These are phyloP conservation scores for Yamadazyma phyllophila DNA, from an alignment of 805 yeast genomes.

Conservation along the genomic window DNA sequence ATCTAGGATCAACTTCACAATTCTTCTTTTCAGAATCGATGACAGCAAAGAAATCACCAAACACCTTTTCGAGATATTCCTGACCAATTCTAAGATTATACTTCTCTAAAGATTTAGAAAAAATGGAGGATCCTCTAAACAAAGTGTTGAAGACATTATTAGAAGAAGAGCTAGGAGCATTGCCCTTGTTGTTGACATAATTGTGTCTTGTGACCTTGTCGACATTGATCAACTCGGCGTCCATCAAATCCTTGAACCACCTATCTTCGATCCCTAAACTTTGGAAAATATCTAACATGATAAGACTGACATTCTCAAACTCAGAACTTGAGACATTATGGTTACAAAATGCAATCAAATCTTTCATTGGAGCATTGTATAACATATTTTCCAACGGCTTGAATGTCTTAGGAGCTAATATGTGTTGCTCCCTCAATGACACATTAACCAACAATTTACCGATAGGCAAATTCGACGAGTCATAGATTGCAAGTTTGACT, in stretches of 20 bases:
- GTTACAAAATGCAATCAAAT: conserved; percentile 50
- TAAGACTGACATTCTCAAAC: conserved; percentile 54
- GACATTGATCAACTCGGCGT: conserved; percentile 56
- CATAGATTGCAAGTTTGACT: conserved; percentile 46
- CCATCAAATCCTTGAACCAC: conserved; percentile 72
- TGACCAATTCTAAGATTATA: conserved; percentile 76
- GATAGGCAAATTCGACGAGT: conserved; percentile 41
- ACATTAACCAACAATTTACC: conserved; percentile 60
- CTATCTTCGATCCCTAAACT: conserved; percentile 62
- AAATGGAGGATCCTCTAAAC: conserved; percentile 81
- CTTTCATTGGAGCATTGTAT: conserved; percentile 48
- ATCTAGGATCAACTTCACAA: conserved; percentile 80
- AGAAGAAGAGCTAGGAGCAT: conserved; percentile 14
- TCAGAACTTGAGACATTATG: conserved; percentile 36
- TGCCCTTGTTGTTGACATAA: conserved; percentile 26
- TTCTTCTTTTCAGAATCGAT: conserved; percentile 49
- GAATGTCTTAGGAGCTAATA: conserved; percentile 61
- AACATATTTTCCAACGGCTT: conserved; percentile 62
- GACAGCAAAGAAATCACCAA: conserved; percentile 64
- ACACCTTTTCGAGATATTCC: conserved; percentile 68
- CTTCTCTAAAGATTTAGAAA: conserved; percentile 78
- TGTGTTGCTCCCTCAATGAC: conserved; percentile 49
- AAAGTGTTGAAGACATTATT: conserved; percentile 39
- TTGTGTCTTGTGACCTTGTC: conserved; percentile 45
- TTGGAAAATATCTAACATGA: conserved; percentile 73